Percentiles rank a stretch among this genome's conserved stretches.
Evolutionary conservation across 192 early-diverging fungal species (phyloP).

Genomic region (Anaeromyces robustus): DNA sequence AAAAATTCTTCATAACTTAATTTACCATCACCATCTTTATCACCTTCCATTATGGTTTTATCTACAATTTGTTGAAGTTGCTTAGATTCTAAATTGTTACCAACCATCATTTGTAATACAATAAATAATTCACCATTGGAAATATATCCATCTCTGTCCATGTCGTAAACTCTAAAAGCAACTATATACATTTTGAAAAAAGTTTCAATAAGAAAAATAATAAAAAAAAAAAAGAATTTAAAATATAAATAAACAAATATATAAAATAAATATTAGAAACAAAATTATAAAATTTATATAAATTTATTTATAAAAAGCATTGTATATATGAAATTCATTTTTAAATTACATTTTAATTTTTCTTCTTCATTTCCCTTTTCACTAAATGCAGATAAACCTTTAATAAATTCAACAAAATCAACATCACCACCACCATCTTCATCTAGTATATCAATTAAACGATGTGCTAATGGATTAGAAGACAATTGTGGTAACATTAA

Average conservation of each 20-base stretch:
- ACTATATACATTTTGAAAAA: no score
- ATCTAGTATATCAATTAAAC: constrained; percentile 94
- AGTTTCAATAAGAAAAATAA: neutral
- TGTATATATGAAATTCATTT: neutral
- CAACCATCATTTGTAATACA: constrained; percentile 99
- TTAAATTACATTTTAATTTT: constrained; percentile 73
- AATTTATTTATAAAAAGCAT: no score
- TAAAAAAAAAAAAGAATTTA: neutral
- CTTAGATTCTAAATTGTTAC: constrained; percentile 84
- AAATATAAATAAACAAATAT: neutral
- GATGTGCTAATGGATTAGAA: constrained; percentile 88
- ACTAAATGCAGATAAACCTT: constrained; percentile 84
- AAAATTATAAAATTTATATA: no score
- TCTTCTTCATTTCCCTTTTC: constrained; percentile 86
- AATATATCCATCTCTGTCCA: constrained; percentile 96
- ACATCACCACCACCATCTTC: constrained; percentile 96
- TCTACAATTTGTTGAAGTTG: constrained; percentile 99
- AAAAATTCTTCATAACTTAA: constrained; percentile 95
- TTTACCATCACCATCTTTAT: constrained; percentile 84
- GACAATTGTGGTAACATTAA: constrained; percentile 91
- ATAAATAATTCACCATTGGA: constrained; percentile 98
- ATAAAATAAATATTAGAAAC: neutral
- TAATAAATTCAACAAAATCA: constrained; percentile 97
- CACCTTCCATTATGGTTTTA: constrained; percentile 98
- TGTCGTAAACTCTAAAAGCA: constrained; percentile 98